These are phyloP conservation scores for Salix udensis DNA, from an alignment of 345 rosid genomes.

Conservation along the genomic window DNA sequence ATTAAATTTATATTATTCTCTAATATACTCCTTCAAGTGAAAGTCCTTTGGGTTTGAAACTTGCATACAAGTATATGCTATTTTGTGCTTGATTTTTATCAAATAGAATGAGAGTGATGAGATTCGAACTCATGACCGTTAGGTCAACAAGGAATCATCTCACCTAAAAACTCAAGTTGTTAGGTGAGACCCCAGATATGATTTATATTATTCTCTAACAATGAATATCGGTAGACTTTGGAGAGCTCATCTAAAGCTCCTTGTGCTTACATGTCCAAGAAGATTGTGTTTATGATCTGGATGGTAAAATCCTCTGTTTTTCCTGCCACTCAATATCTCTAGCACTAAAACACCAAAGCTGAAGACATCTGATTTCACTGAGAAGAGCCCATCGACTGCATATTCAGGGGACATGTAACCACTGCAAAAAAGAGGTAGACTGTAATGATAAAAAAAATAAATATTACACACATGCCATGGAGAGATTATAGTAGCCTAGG, in stretches of 20 bases:
- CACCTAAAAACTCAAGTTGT: too few species aligned
- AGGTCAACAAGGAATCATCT: too few species aligned
- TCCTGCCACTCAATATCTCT: conserved; percentile 12
- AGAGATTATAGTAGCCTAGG: background rate
- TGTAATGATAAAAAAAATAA: background rate
- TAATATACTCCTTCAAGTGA: too few species aligned
- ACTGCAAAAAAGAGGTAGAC: background rate
- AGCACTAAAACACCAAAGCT: conserved; percentile 9
- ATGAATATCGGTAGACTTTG: too few species aligned
- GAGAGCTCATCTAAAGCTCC: too few species aligned
- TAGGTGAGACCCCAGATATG: too few species aligned
- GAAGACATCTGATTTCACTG: conserved; percentile 16
- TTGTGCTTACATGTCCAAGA: conserved; percentile 13
- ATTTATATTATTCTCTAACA: too few species aligned
- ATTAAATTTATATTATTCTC: too few species aligned
- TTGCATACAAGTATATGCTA: too few species aligned
- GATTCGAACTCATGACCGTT: too few species aligned
- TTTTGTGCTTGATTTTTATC: too few species aligned
- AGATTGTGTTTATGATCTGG: conserved; percentile 14
- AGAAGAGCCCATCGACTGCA: conserved; percentile 12
- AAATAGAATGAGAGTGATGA: too few species aligned
- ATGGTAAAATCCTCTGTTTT: conserved; percentile 11
- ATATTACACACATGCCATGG: background rate
- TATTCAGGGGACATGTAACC: conserved; percentile 19
- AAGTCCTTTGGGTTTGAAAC: rapidly evolving